These are phyloP conservation scores for Alternaria rosae DNA, from an alignment of 2,329 filamentous ascomycete genomes.

Conservation along the genomic window DNA sequence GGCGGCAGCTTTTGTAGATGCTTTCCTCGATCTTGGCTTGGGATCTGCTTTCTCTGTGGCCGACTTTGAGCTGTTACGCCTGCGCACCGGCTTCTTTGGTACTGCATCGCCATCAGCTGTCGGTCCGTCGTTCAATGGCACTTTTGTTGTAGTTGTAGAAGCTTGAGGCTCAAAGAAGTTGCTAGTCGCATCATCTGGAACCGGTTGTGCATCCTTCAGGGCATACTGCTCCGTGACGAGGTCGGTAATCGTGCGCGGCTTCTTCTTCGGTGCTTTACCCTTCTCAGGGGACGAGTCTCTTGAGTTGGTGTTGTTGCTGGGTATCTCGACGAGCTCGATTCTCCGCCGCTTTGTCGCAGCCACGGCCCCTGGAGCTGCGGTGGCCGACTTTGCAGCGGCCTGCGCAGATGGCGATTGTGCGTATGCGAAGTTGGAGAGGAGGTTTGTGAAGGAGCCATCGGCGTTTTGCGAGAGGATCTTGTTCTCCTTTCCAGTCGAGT, in stretches of 20 bases:
- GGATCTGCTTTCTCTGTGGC: slow-evolving; percentile 19
- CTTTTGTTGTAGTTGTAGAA: slow-evolving; percentile 27
- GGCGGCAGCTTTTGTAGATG: slow-evolving; percentile 33
- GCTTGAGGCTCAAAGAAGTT: slow-evolving; percentile 36
- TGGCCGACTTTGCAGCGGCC: not conserved
- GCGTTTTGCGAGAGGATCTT: slow-evolving; percentile 6
- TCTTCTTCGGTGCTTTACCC: slow-evolving; percentile 48
- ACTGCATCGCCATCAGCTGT: slow-evolving; percentile 8
- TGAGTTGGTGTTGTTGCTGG: slow-evolving; percentile 28
- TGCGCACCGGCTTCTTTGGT: slow-evolving; percentile 28
- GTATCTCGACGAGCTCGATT: slow-evolving; percentile 42
- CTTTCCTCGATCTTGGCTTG: slow-evolving; percentile 33
- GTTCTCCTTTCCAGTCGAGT: slow-evolving; percentile 38
- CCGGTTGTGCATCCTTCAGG: slow-evolving; percentile 11
- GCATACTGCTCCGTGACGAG: slow-evolving; percentile 48
- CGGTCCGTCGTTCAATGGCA: slow-evolving; percentile 38
- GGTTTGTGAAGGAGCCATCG: slow-evolving; percentile 30
- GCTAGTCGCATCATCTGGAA: slow-evolving; percentile 16
- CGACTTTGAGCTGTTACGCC: slow-evolving; percentile 31
- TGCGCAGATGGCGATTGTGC: slow-evolving; percentile 23
- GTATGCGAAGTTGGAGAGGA: slow-evolving; percentile 43
- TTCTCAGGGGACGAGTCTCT: slow-evolving; percentile 40
- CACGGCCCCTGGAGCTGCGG: slow-evolving; percentile 6
- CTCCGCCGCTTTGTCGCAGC: slow-evolving; percentile 37
- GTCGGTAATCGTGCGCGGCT: slow-evolving; percentile 50